Base-by-base conservation (phyloP, 2,329 filamentous ascomycete genomes). In the Alternaria sp. region DNA sequence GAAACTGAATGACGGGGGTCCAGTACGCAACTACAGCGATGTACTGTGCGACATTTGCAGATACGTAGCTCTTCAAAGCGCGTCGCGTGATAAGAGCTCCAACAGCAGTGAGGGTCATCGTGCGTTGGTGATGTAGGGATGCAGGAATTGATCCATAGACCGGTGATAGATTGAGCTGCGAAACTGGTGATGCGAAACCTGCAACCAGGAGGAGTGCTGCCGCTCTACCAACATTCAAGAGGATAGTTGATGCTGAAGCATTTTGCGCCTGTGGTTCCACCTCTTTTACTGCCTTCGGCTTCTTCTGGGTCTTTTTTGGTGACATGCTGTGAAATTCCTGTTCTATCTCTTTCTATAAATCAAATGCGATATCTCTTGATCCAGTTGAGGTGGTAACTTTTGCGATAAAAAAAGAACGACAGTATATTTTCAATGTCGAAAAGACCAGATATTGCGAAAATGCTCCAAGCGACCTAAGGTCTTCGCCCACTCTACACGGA, bases 131-230 rank as follows among this genome's bases (percentile, higher is more conserved):
- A 77, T 90, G 91, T 66, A 90, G 83, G 1, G 87, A 85, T 1
- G 93, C 84, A 1, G 94, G 92, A 38, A 97, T 92, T 16, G 90
- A 89, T 54, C 95, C 95, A 79, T 96, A 98, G 11, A 96, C 91
- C 2, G 95, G 95, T 20, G 93, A 92, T 34, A 98, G 84, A 40
- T 87, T 89, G 64, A 93, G 84, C 74, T 92, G 88, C 1, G 92
- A 94, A 59, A 90, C 86, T 64, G 89, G 88, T 48, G 90, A 89
- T 62, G 86, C 88, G 43, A 89, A 75, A 45, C 89, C 91, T 10
- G 87, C 84, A 46, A 91, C 81, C 27, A 82, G 68, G 63, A 89
- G 80, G 16, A 89, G 73, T 18, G 72, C 75, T 57, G 67, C 67
- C 48, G 79, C 78, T 48, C 72, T 68, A 30, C 68, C 71, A n/a